Conservation (phyloP, 2,329 filamentous ascomycete species). For the Colletotrichum camelliae region DNA sequence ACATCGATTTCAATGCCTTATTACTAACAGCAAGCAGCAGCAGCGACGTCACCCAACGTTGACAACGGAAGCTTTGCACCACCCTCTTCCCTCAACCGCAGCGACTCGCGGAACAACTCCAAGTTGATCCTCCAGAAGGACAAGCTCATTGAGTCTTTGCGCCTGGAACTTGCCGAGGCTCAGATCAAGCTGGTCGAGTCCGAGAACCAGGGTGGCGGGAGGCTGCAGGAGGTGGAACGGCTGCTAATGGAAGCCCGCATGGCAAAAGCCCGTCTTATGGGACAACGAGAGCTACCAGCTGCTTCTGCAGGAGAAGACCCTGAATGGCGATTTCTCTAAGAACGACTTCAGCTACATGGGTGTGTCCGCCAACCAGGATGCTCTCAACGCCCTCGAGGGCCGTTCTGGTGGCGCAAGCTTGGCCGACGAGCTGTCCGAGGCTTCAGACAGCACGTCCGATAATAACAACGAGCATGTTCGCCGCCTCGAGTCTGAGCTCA, state of each 20-base stretch:
- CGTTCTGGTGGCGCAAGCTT: conserved; percentile 60
- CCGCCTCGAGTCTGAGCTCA: conserved; percentile 79
- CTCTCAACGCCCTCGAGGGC: conserved; percentile 69
- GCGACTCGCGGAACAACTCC: conserved; percentile 87
- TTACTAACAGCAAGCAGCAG: not conserved
- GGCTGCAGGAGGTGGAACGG: conserved; percentile 88
- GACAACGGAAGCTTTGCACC: conserved; percentile 85
- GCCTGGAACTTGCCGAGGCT: conserved; percentile 90
- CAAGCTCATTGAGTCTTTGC: conserved; percentile 90
- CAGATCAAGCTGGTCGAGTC: conserved; percentile 96
- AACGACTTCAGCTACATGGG: conserved; percentile 78
- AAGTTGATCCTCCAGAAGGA: conserved; percentile 94
- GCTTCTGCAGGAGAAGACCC: conserved; percentile 89
- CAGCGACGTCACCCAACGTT: conserved; percentile 65
- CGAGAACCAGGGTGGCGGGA: conserved; percentile 89
- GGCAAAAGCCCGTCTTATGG: conserved; percentile 92
- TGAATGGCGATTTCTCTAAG: conserved; percentile 90
- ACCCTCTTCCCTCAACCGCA: conserved; percentile 81
- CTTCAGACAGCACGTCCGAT: conserved; percentile 54
- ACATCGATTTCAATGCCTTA: not conserved
- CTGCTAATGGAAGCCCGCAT: conserved; percentile 90
- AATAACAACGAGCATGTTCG: conserved; percentile 64
- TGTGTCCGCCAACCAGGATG: conserved; percentile 64
- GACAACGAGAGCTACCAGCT: conserved; percentile 99
- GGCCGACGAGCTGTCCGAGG: conserved; percentile 86